Base-by-base conservation (phyloP, 192 early-diverging fungal species). In the Linnemannia elongata region DNA sequence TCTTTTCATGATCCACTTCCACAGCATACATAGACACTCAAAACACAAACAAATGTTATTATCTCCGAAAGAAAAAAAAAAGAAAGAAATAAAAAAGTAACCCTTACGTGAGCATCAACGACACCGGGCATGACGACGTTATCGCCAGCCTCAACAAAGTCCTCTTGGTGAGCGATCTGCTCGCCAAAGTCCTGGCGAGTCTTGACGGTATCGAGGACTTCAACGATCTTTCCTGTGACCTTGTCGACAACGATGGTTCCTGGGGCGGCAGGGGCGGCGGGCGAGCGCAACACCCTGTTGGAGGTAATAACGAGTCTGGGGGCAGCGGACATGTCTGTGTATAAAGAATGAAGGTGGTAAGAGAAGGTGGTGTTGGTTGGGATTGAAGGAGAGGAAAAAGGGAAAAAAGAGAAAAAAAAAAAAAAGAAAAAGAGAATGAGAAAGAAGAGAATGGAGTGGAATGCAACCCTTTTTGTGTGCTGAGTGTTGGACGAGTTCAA, bases 111-210 rank as follows among this genome's bases (percentile, higher is more conserved):
- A 44, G 93, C 93, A 87, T 96, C 96, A 39, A 96, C 92, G 9
- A 95, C 52, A 18, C 96, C 96, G 33, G 95, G 92, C 91, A 96
- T 94, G 42, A 96, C 80, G 24, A 95, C 88, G 63, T 90, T 82
- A 60, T 92, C 80, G 33, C 92, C 93, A 30, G 91, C 92, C 63
- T 93, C 89, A 9, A 94, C 38, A 55, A 88, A 79, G 15, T 93
- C 91, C 5, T 74, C 81, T 8, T 83, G 81, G 33, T 70, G 70
- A 5, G 91, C 80, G 8, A 63, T 72, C 82, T 93, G 89, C 72
- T 83, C 74, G 45, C 77, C 72, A 63, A 81, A 83, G 75, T 88
- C 74, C 49, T 75, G 18, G 24, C 60, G 78, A 42, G 42, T 69
- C 78, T 84, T 88, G 77, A 80, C 57, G 35, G 35, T 33, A 39